Evolutionary conservation across 2,329 filamentous ascomycete genomes (phyloP).

Genomic region (Madurella mycetomatis): DNA sequence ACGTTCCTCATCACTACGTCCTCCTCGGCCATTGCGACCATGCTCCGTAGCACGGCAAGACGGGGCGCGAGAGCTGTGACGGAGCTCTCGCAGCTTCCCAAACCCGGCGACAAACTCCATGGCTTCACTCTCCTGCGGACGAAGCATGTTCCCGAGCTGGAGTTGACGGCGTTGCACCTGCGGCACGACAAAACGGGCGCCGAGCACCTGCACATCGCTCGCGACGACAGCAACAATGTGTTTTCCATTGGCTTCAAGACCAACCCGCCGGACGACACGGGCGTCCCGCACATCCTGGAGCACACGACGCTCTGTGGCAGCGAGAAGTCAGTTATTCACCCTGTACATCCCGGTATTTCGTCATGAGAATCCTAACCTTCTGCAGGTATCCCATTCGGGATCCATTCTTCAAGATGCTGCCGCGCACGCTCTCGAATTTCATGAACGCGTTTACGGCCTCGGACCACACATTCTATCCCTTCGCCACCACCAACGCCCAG

Average conservation of each 20-base stretch:
- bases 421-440: slow-evolving; percentile 95
- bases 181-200: slow-evolving; percentile 94
- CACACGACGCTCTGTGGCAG: slow-evolving; percentile 96
- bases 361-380: not conserved
- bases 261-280: slow-evolving; percentile 93
- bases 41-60: slow-evolving; percentile 31
- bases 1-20: not conserved
- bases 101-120: slow-evolving; percentile 78
- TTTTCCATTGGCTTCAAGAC: slow-evolving; percentile 99
- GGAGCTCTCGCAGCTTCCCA: slow-evolving; percentile 70
- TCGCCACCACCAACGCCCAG: slow-evolving; percentile 91
- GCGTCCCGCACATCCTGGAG: slow-evolving; percentile 93
- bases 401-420: slow-evolving; percentile 99
- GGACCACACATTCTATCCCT: slow-evolving; percentile 96
- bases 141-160: slow-evolving; percentile 90
- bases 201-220: slow-evolving; percentile 90
- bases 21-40: slow-evolving; percentile 1
- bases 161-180: slow-evolving; percentile 84
- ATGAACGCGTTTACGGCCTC: slow-evolving; percentile 99
- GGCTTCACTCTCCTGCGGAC: slow-evolving; percentile 87
- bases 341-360: not conserved
- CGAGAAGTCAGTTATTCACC: slow-evolving; percentile 60
- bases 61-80: slow-evolving; percentile 61
- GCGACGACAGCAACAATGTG: slow-evolving; percentile 98
- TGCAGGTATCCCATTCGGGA: slow-evolving; percentile 90